A percentile compares a stretch with the other conserved stretches of the same genome.
These are phyloP conservation scores for Oligophagozyma castellii DNA, from an alignment of 1,139 yeast species.

Conservation along the genomic window DNA sequence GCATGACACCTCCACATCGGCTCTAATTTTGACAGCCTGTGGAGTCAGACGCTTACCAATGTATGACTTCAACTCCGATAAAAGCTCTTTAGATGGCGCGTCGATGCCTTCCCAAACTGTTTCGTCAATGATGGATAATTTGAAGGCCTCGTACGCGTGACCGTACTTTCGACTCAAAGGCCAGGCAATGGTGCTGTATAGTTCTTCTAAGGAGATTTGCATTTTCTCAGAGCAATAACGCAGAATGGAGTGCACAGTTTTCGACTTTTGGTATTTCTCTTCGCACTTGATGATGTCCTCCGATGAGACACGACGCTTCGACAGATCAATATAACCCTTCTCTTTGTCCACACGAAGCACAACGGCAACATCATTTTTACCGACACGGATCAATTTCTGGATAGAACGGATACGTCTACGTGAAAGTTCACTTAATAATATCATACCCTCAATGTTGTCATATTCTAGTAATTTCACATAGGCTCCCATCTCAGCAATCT, in stretches of 20 bases:
- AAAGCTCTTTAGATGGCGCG: constrained; percentile 50
- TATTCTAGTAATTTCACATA: constrained; percentile 91
- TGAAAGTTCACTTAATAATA: constrained; percentile 83
- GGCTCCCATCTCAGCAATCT: constrained; percentile 97
- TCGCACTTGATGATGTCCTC: constrained; percentile 97
- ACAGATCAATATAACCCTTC: constrained; percentile 93
- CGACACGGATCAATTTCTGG: constrained; percentile 94
- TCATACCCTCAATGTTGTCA: constrained; percentile 99
- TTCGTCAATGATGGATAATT: constrained; percentile 87
- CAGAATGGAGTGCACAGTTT: constrained; percentile 92
- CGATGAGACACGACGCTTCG: constrained; percentile 95
- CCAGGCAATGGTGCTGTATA: constrained; percentile 91
- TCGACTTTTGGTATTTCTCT: constrained; percentile 92
- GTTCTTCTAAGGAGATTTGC: constrained; percentile 68
- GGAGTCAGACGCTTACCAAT: constrained; percentile 93
- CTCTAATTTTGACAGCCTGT: constrained; percentile 93
- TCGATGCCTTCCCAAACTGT: constrained; percentile 70
- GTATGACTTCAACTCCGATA: constrained; percentile 71
- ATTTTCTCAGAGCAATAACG: constrained; percentile 98
- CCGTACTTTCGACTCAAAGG: constrained; percentile 92
- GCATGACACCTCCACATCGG: constrained; percentile 95
- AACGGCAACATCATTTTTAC: constrained; percentile 96
- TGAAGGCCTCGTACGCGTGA: constrained; percentile 95
- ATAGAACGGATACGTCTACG: constrained; percentile 98
- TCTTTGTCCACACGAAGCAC: constrained; percentile 98